Conservation (phyloP, 306 rosid genomes). For the Prosopis cineraria region DNA sequence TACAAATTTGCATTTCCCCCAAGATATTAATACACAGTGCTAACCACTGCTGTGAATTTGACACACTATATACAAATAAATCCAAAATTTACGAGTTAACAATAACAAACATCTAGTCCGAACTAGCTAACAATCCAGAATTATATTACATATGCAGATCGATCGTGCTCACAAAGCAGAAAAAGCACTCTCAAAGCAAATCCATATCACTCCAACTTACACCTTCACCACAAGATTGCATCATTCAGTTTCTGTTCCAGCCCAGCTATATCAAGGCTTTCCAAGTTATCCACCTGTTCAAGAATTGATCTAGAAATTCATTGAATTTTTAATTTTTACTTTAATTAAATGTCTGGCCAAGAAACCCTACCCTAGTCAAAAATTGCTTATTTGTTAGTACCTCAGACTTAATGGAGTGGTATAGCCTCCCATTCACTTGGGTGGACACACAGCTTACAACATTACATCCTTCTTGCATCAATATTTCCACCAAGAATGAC, state of each 20-base stretch:
- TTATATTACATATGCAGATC: neutral
- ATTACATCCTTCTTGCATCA: conserved; percentile 40
- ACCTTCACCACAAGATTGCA: conserved; percentile 25
- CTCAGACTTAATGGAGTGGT: conserved; percentile 34
- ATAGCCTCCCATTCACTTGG: conserved; percentile 35
- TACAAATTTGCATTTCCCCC: neutral
- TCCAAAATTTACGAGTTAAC: neutral
- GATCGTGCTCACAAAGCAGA: neutral
- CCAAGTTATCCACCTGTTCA: conserved; percentile 39
- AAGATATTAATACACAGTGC: neutral
- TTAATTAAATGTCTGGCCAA: neutral
- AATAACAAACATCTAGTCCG: neutral
- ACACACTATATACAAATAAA: neutral
- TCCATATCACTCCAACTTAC: neutral
- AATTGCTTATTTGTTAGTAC: conserved; percentile 17
- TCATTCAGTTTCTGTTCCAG: conserved; percentile 36
- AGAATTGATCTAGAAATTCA: conserved; percentile 11
- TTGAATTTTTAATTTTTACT: neutral
- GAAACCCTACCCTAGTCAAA: conserved; percentile 28
- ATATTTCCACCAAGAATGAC: conserved; percentile 34
- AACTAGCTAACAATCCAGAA: neutral
- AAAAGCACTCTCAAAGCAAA: conserved; percentile 5
- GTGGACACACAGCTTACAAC: conserved; percentile 39
- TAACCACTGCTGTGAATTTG: neutral
- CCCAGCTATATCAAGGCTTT: conserved; percentile 32